Evolutionary conservation across 352 stramenopile species (phyloP), one percentile per base, ranked within the genome.

Genomic region (Pythium chondricola): DNA sequence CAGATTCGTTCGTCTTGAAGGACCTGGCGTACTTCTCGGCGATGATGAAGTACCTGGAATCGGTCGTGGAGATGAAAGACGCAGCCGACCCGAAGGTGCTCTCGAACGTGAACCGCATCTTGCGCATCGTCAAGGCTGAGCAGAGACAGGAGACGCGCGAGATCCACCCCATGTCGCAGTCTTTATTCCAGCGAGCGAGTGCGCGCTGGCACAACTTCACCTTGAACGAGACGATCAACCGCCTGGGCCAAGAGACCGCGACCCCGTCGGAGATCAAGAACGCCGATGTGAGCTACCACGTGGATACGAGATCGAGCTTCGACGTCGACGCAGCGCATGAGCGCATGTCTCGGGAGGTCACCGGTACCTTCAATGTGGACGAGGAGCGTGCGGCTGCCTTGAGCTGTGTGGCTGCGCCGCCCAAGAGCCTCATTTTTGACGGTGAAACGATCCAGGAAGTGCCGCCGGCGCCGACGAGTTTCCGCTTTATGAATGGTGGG

Each of bases 401-500:
- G 7, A 33, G 29, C 29, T 33, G 8, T 51, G 56, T 33, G 39
- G 52, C 52, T 61, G 33, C 58, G n/a, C 72, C 74, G 33, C 76
- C 74, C 0, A 82, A 81, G 17, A 90, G 79, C 43, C 83, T 86
- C 52, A 86, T 85, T 44, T 88, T 82, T 26, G 54, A 78, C 31
- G 68, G 60, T n/a, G 70, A 71, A 13, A 61, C 44, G 11, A 44
- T 91, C 13, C 64, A 88, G 32, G 65, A 59, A 33, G 69, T 88
- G 25, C 54, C 63, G 6, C 44, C 77, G 17, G 69, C 70, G 2
- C 76, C 79, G 38, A 49, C 36, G 6, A 91, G 79, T 52, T 91
- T 87, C 50, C 74, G 72, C 6, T 88, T 76, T 29, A 47, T 66
- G 21, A 58, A 62, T 39, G 47, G 47, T 3, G 43, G 38, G 0